A percentile compares a stretch with the other conserved stretches of the same genome.
Evolutionary conservation across 345 rosid genomes (phyloP).

Genomic region (Sisymbrium altissimum): DNA sequence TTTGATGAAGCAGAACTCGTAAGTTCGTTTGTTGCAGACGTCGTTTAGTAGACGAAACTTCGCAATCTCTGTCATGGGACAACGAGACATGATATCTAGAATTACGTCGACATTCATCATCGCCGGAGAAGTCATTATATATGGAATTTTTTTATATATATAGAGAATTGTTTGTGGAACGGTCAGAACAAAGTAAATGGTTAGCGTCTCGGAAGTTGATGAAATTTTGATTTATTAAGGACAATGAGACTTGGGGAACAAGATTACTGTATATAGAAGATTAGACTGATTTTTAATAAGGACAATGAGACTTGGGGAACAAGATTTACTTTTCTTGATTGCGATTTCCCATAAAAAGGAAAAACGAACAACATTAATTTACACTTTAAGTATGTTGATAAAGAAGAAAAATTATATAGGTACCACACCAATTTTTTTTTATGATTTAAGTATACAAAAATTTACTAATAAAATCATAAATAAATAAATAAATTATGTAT

Average conservation of each 20-base stretch:
- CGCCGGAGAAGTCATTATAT: not conserved
- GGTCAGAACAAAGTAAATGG: not conserved
- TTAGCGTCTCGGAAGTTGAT: not conserved
- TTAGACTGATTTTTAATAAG: not conserved
- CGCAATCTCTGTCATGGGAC: not conserved
- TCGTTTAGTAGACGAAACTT: slow-evolving; percentile 10
- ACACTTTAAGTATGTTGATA: not conserved
- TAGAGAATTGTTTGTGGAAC: not conserved
- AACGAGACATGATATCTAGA: too few relatives aligned
- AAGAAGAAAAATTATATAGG: too few relatives aligned
- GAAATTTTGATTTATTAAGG: not conserved
- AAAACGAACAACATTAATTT: not conserved
- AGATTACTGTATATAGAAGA: too few relatives aligned
- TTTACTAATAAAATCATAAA: too few relatives aligned
- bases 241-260: too few relatives aligned
- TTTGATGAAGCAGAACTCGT: slow-evolving; percentile 6
- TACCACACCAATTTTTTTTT: too few relatives aligned
- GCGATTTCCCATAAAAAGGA: not conserved
- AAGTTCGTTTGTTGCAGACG: slow-evolving; percentile 13
- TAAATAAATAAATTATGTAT: too few relatives aligned
- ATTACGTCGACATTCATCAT: too few relatives aligned
- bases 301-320: not conserved
- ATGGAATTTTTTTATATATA: not conserved
- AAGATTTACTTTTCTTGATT: not conserved
- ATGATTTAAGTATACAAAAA: too few relatives aligned